phyloP scores from a whole-genome alignment of 2,329 filamentous ascomycete genomes.

The Hypoxylon sp. region DNA sequence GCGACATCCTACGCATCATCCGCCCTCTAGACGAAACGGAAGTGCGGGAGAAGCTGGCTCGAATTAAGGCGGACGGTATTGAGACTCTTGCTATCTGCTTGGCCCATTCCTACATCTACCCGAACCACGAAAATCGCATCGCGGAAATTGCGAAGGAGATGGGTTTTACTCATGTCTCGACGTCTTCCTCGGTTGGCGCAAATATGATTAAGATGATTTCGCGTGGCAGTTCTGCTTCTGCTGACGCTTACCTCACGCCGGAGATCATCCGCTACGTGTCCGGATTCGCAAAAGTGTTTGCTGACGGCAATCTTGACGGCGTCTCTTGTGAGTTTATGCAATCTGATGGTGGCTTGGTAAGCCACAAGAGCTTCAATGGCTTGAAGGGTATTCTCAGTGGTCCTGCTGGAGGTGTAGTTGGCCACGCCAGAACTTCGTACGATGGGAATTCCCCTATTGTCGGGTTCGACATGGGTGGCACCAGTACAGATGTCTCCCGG shows the following conservation, averaged over 20 bases:
- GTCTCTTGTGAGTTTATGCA: slow-evolving; percentile 53
- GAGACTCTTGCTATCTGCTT: slow-evolving; percentile 39
- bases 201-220: slow-evolving; percentile 48
- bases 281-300: slow-evolving; percentile 43
- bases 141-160: slow-evolving; percentile 68
- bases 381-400: slow-evolving; percentile 79
- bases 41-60: slow-evolving; percentile 24
- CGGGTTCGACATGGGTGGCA: slow-evolving; percentile 83
- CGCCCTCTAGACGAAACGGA: slow-evolving; percentile 37
- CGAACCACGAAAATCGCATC: slow-evolving; percentile 74
- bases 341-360: slow-evolving; percentile 63
- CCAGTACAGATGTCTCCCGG: slow-evolving; percentile 53
- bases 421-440: slow-evolving; percentile 81
- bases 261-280: slow-evolving; percentile 44
- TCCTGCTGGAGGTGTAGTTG: slow-evolving; percentile 83
- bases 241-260: slow-evolving; percentile 48
- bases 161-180: slow-evolving; percentile 44
- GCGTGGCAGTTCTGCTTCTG: slow-evolving; percentile 43
- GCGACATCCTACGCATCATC: slow-evolving; percentile 44
- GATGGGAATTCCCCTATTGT: slow-evolving; percentile 79
- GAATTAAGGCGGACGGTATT: slow-evolving; percentile 35
- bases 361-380: slow-evolving; percentile 76
- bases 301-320: slow-evolving; percentile 38
- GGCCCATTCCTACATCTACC: slow-evolving; percentile 78
- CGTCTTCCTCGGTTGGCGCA: slow-evolving; percentile 43